These are phyloP conservation scores for Corylus americana DNA, from an alignment of 306 rosid species.

Conservation along the genomic window DNA sequence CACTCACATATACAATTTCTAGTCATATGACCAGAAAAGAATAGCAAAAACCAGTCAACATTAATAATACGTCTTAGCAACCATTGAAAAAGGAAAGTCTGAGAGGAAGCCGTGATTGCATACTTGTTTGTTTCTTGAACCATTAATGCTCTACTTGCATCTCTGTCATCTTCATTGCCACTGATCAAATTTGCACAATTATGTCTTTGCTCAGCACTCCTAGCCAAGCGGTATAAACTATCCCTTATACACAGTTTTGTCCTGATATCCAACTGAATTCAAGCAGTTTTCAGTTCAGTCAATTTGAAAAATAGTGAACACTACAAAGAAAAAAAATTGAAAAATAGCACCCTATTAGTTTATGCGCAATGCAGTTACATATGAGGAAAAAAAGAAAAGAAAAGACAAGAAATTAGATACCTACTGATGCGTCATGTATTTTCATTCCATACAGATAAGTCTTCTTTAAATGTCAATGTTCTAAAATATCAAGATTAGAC, in stretches of 20 bases:
- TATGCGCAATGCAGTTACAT: neutral
- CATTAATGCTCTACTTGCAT: conserved; percentile 40
- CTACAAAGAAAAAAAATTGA: neutral
- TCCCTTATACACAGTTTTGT: conserved; percentile 87
- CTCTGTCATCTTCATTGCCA: conserved; percentile 47
- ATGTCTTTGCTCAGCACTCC: conserved; percentile 86
- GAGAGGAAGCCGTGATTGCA: conserved; percentile 20
- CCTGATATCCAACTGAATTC: conserved; percentile 68
- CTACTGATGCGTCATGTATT: neutral
- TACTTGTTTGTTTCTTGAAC: conserved; percentile 60
- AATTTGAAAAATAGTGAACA: neutral
- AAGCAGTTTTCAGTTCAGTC: conserved; percentile 22
- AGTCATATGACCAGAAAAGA: neutral
- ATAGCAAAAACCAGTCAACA: neutral
- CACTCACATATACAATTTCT: neutral
- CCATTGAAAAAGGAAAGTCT: conserved; percentile 5
- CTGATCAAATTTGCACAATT: conserved; percentile 36
- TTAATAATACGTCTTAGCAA: neutral
- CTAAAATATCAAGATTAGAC: neutral
- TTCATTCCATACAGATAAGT: neutral
- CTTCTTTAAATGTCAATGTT: neutral
- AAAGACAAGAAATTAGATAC: neutral
- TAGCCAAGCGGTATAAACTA: conserved; percentile 86
- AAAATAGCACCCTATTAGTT: conserved; percentile 6
- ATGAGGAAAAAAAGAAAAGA: neutral